phyloP scores from a whole-genome alignment of 2,329 filamentous ascomycete species.

The Aspergillus floridensis region DNA sequence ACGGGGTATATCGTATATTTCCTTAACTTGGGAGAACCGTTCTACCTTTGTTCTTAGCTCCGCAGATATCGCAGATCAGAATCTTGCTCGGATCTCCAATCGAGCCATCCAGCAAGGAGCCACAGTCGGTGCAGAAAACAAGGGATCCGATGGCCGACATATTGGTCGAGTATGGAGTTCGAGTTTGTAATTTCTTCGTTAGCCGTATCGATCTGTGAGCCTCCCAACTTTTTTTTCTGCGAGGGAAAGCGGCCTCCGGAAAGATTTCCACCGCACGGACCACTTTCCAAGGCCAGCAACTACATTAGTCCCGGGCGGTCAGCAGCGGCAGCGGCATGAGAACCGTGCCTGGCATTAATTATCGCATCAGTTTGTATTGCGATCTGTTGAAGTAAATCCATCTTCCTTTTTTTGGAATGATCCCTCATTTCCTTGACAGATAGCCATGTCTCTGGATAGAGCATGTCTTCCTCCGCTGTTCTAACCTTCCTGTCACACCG shows the following conservation, averaged over 20 bases:
- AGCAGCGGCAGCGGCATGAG: conserved; percentile 24
- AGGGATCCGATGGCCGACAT: conserved; percentile 91
- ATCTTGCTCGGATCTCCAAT: conserved; percentile 73
- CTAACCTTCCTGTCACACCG: conserved; percentile 20
- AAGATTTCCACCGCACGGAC: conserved; percentile 22
- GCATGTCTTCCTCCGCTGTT: conserved; percentile 24
- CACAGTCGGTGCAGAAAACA: conserved; percentile 90
- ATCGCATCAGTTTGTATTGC: conserved; percentile 19
- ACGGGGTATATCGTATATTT: not conserved
- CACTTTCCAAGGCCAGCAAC: conserved; percentile 7
- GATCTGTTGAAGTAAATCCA: not conserved
- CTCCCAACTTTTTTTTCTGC: conserved; percentile 11
- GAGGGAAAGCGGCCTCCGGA: conserved; percentile 10
- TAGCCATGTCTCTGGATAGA: conserved; percentile 36
- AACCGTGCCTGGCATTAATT: conserved; percentile 26
- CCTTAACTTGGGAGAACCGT: conserved; percentile 1
- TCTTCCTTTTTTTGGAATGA: conserved; percentile 11
- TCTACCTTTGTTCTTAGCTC: conserved; percentile 76
- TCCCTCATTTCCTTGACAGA: conserved; percentile 18
- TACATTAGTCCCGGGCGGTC: conserved; percentile 27
- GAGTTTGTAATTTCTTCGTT: not conserved
- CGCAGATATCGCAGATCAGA: conserved; percentile 81
- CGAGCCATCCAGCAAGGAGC: conserved; percentile 80
- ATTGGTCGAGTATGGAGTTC: not conserved
- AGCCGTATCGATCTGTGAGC: not conserved